phyloP scores from a whole-genome alignment of 148 eudicot species.

The Vaccinium macrocarpon region DNA sequence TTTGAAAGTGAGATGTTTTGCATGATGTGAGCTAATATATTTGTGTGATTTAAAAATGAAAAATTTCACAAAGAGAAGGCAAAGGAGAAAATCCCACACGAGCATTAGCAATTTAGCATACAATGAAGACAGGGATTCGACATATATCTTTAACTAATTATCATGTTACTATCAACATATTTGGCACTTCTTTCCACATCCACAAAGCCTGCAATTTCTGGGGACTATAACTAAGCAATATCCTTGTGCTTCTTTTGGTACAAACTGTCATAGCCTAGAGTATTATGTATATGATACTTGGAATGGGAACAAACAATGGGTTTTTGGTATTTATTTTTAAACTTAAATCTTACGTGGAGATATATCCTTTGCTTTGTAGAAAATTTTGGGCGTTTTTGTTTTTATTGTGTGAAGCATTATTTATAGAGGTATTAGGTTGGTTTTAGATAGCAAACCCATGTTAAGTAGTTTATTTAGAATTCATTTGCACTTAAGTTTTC shows the following conservation, averaged over 20 bases:
- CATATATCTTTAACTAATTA: not conserved
- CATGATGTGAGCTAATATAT: not conserved
- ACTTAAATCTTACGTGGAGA: not conserved
- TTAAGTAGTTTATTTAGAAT: not conserved
- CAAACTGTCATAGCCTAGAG: not conserved
- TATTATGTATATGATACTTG: not conserved
- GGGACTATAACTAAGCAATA: not conserved
- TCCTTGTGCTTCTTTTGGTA: not conserved
- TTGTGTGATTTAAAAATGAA: not conserved
- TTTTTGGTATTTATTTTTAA: not conserved
- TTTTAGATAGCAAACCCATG: not conserved
- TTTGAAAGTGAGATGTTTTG: not conserved
- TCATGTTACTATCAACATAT: not conserved
- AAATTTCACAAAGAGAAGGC: slow-evolving; percentile 2
- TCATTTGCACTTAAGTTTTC: not conserved
- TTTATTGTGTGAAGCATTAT: not conserved
- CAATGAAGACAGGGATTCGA: not conserved
- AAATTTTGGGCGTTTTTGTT: not conserved
- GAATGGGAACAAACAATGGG: not conserved
- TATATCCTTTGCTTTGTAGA: not conserved
- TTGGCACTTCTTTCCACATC: not conserved
- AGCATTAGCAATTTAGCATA: not conserved
- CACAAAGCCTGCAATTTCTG: not conserved
- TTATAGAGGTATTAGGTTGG: not conserved
- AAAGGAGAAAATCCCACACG: slow-evolving; percentile 2